These are phyloP conservation scores for Penicillium maclennaniae DNA, from an alignment of 495 filamentous ascomycete species.

Conservation along the genomic window DNA sequence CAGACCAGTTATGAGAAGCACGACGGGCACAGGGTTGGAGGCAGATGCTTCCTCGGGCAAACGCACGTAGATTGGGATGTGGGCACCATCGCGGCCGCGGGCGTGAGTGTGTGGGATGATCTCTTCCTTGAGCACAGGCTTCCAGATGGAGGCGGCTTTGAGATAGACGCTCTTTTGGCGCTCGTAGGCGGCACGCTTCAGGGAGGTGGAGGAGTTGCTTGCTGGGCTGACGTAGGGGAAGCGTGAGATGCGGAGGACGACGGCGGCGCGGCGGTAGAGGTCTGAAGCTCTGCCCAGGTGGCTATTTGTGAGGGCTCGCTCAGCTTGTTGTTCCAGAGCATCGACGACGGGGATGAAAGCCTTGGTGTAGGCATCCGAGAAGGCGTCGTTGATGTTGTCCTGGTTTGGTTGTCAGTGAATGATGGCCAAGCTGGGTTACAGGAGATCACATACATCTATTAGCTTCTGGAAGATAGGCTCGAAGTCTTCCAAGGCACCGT, in stretches of 20 bases:
- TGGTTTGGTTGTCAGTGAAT: conserved; percentile 15
- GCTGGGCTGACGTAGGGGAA: conserved; percentile 62
- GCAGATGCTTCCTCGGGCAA: conserved; percentile 44
- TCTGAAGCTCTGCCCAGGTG: conserved; percentile 50
- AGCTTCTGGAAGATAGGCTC: conserved; percentile 64
- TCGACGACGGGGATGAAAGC: conserved; percentile 58
- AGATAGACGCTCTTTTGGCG: conserved; percentile 62
- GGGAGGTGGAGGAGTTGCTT: conserved; percentile 30
- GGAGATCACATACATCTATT: conserved; percentile 45
- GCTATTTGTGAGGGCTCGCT: conserved; percentile 39
- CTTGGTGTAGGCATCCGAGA: conserved; percentile 58
- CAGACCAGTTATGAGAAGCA: conserved; percentile 71
- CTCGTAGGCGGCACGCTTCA: conserved; percentile 62
- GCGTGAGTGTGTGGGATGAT: conserved; percentile 55
- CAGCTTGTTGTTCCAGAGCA: conserved; percentile 47
- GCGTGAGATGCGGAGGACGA: conserved; percentile 68
- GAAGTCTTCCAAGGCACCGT: conserved; percentile 66
- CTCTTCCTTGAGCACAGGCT: conserved; percentile 53
- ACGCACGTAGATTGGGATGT: conserved; percentile 63
- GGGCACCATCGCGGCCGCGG: conserved; percentile 44
- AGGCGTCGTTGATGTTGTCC: conserved; percentile 60
- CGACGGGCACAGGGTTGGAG: conserved; percentile 48
- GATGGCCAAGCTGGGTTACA: background rate
- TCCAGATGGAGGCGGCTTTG: conserved; percentile 55
- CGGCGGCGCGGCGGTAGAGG: conserved; percentile 66